Evolutionary conservation across 2,329 filamentous ascomycete species (phyloP).

Genomic region (Colletotrichum sidae): DNA sequence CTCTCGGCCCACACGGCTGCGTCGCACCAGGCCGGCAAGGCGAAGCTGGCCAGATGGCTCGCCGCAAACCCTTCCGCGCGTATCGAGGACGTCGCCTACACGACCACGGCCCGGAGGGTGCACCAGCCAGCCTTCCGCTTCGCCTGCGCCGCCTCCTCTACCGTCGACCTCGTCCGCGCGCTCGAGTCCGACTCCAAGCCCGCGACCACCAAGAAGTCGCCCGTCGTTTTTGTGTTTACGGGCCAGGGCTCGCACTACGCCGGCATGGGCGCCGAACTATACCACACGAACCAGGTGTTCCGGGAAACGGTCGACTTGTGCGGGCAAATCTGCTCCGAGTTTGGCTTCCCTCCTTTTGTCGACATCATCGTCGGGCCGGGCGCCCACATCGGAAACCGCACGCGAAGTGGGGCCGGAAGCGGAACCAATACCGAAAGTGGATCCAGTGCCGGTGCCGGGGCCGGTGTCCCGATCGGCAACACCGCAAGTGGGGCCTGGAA

Average conservation of each 20-base stretch:
- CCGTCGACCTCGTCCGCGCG: neutral
- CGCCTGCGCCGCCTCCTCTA: neutral
- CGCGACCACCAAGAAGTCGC: conserved; percentile 6
- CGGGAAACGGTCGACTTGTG: conserved; percentile 46
- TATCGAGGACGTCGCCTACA: conserved; percentile 16
- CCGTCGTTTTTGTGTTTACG: conserved; percentile 52
- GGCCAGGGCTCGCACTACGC: conserved; percentile 49
- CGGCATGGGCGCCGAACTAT: conserved; percentile 48
- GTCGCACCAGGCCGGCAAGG: conserved; percentile 8
- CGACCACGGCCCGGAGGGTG: conserved; percentile 13
- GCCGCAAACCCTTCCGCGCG: neutral
- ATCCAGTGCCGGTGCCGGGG: too few species aligned
- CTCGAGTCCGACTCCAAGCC: neutral
- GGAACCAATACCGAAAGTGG: too few species aligned
- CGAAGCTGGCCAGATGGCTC: conserved; percentile 3
- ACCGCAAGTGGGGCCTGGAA: conserved; percentile 20
- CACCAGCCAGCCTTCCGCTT: conserved; percentile 12
- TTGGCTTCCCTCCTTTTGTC: conserved; percentile 53
- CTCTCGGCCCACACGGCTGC: conserved; percentile 3
- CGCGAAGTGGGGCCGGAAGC: too few species aligned
- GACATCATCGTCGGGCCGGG: conserved; percentile 47
- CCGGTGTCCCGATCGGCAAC: neutral
- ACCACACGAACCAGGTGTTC: conserved; percentile 42
- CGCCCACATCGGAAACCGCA: too few species aligned
- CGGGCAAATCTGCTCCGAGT: conserved; percentile 43